Percentiles rank a stretch among this genome's conserved stretches.
Conservation (phyloP, 2,329 filamentous ascomycete species). For the Ramichloridium luteum region DNA sequence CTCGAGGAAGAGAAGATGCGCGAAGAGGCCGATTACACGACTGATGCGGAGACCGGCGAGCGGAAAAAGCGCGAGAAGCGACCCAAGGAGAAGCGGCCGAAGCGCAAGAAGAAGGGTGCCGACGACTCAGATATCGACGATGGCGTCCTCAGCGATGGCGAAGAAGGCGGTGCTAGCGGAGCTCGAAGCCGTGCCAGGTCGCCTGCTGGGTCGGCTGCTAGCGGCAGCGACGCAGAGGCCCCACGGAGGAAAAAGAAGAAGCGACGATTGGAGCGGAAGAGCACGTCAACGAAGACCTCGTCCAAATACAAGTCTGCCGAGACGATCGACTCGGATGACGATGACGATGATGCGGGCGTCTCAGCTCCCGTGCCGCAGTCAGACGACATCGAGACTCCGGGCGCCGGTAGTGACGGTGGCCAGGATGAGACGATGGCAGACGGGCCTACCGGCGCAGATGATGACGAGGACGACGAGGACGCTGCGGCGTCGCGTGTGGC, state of each 20-base stretch:
- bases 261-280: constrained; percentile 46
- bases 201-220: constrained; percentile 8
- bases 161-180: constrained; percentile 29
- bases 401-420: constrained; percentile 6
- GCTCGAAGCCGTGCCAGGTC: constrained; percentile 15
- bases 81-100: constrained; percentile 28
- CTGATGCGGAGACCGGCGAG: constrained; percentile 70
- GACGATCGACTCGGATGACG: constrained; percentile 63
- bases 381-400: constrained; percentile 16
- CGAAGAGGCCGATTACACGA: constrained; percentile 62
- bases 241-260: constrained; percentile 50
- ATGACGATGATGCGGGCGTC: constrained; percentile 26
- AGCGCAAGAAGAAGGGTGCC: constrained; percentile 47
- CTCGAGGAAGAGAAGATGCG: constrained; percentile 56
- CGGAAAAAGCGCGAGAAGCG: constrained; percentile 68
- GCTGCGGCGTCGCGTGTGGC: constrained; percentile 8
- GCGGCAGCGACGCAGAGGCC: constrained; percentile 40
- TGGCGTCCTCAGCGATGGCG: constrained; percentile 29
- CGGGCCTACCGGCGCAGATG: constrained; percentile 14
- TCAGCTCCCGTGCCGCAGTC: constrained; percentile 13
- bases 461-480: constrained; percentile 20
- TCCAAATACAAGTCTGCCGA: constrained; percentile 77
- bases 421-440: constrained; percentile 15
- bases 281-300: constrained; percentile 25
- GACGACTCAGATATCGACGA: constrained; percentile 34